Percentiles rank a stretch among this genome's conserved stretches.
Conservation (phyloP, 2,329 filamentous ascomycete genomes). For the Colletotrichum sp. region DNA sequence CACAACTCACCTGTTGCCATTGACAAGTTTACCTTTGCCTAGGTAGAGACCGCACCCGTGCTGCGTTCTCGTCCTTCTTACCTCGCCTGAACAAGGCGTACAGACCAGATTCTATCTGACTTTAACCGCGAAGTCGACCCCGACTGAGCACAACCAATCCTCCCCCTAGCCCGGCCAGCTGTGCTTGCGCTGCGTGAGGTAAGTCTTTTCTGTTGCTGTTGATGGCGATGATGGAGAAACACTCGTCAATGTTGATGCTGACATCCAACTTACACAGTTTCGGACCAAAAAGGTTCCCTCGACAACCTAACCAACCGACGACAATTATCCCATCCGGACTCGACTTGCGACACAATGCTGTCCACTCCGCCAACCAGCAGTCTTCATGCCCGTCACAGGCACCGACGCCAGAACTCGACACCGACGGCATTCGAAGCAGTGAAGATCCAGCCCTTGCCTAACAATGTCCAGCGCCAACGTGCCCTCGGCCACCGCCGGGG, state of each 20-base stretch:
- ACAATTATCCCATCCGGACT: conserved; percentile 66
- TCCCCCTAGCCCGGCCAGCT: conserved; percentile 71
- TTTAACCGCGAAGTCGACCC: conserved; percentile 41
- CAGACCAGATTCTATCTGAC: conserved; percentile 14
- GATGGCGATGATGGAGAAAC: background rate
- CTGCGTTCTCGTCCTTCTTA: conserved; percentile 12
- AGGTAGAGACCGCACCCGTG: conserved; percentile 17
- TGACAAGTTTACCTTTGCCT: conserved; percentile 21
- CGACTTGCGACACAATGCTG: conserved; percentile 77
- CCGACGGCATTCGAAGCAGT: conserved; percentile 78
- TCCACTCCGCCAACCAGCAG: conserved; percentile 65
- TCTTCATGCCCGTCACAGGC: conserved; percentile 77
- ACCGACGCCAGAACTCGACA: conserved; percentile 89
- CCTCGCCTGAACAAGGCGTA: conserved; percentile 39
- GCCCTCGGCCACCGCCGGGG: conserved; percentile 75
- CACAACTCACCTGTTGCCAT: background rate
- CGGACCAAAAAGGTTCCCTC: conserved; percentile 56
- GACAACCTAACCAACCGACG: conserved; percentile 56
- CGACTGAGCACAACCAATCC: conserved; percentile 54
- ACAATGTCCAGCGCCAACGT: conserved; percentile 48
- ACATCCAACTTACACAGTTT: conserved; percentile 41
- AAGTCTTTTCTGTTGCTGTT: conserved; percentile 27
- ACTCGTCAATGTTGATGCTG: background rate
- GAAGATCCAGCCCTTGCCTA: conserved; percentile 70
- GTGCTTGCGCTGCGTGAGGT: conserved; percentile 88